Evolutionary conservation across 768 basidiomycete genomes (phyloP).

Genomic region (Amyloporia xantha): DNA sequence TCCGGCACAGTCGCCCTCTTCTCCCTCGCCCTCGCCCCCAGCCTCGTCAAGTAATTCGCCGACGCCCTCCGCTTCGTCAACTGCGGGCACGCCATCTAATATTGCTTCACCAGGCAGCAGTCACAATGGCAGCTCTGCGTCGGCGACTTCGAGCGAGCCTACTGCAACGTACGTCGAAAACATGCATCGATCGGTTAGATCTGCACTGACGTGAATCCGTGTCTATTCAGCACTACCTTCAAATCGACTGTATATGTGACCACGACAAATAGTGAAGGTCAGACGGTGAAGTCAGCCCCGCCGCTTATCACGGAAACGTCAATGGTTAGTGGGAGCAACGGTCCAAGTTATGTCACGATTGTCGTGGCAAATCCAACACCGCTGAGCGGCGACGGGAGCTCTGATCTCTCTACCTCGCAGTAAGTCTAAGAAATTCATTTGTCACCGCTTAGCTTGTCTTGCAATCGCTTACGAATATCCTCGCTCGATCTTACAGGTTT

Average conservation of each 20-base stretch:
- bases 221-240: constrained; percentile 42
- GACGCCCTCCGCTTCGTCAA: constrained; percentile 8
- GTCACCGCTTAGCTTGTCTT: too few relatives aligned
- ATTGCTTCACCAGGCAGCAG: not conserved
- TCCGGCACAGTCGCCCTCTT: constrained; percentile 10
- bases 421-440: constrained; percentile 36
- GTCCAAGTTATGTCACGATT: constrained; percentile 56
- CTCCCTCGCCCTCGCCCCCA: constrained; percentile 15
- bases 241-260: constrained; percentile 46
- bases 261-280: constrained; percentile 54
- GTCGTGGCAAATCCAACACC: constrained; percentile 69
- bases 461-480: not conserved
- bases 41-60: constrained; percentile 5
- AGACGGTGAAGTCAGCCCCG: constrained; percentile 43
- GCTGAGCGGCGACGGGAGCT: constrained; percentile 35
- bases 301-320: constrained; percentile 49
- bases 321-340: constrained; percentile 49
- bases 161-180: not conserved
- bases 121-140: not conserved
- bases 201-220: not conserved
- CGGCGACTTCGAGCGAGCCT: not conserved
- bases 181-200: too few relatives aligned
- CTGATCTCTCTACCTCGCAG: constrained; percentile 38
- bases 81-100: constrained; percentile 2
- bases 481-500: constrained; percentile 51